A percentile compares a stretch with the other conserved stretches of the same genome.
Conservation (phyloP, 106 monocot genomes). For the Dioscorea dumetorum region DNA sequence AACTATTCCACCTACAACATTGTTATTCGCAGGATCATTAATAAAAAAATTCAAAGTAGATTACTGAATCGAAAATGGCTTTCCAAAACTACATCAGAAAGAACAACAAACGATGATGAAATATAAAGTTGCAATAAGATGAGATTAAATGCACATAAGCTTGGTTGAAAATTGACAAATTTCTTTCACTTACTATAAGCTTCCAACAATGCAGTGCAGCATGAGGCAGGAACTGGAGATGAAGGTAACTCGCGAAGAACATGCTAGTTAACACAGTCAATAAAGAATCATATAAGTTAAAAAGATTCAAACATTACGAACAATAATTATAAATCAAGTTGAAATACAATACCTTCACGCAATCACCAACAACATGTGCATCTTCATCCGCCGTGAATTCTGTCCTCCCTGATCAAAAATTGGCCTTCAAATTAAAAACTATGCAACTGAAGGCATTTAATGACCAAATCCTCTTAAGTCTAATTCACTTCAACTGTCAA, state of each 20-base stretch:
- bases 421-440: conserved; percentile 8
- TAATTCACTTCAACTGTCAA: too few species aligned
- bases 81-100: too few species aligned
- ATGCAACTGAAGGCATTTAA: neutral
- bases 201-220: conserved; percentile 93
- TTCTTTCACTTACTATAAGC: conserved; percentile 63
- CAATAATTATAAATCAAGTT: neutral
- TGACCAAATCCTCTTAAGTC: too few species aligned
- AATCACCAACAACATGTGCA: conserved; percentile 97
- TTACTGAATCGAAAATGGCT: too few species aligned
- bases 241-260: conserved; percentile 95
- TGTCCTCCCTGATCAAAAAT: conserved; percentile 53
- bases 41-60: too few species aligned
- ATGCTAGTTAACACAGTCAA: conserved; percentile 48
- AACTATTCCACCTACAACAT: too few species aligned
- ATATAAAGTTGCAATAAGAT: too few species aligned
- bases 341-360: conserved; percentile 65
- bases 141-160: too few species aligned
- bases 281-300: neutral
- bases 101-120: too few species aligned
- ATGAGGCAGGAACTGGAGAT: conserved; percentile 97
- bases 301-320: too few species aligned
- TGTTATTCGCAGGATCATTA: too few species aligned
- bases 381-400: conserved; percentile 89
- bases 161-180: neutral